Evolutionary conservation across 139 green algal genomes (phyloP).

Genomic region (Gonium pectorale): DNA sequence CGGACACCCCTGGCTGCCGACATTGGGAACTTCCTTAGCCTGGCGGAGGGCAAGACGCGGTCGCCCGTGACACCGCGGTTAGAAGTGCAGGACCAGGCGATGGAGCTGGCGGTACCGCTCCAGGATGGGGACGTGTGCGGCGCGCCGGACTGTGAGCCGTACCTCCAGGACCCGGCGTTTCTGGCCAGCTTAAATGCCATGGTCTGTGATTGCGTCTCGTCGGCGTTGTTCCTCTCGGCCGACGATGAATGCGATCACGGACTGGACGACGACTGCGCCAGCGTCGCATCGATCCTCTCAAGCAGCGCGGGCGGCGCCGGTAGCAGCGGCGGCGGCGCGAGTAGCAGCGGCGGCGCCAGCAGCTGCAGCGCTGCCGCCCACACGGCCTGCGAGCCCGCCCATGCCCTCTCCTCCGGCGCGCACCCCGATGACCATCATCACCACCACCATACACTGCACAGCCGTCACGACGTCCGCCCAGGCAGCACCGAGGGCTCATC

Average conservation of each 20-base stretch:
- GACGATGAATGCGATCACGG: background rate
- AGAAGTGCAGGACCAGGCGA: too few relatives aligned
- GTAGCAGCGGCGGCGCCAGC: background rate
- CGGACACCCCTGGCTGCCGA: too few relatives aligned
- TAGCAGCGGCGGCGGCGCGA: background rate
- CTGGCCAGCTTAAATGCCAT: background rate
- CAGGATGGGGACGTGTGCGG: background rate
- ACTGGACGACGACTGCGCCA: slow-evolving; percentile 24
- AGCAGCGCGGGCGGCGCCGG: background rate
- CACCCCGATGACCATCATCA: slow-evolving; percentile 1
- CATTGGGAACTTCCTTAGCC: too few relatives aligned
- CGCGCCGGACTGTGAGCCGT: slow-evolving; percentile 15
- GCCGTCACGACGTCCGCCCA: too few relatives aligned
- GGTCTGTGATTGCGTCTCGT: slow-evolving; percentile 2
- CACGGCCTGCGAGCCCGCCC: background rate
- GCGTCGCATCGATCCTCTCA: slow-evolving; percentile 13
- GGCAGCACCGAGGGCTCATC: too few relatives aligned
- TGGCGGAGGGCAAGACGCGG: too few relatives aligned
- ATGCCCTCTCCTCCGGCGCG: background rate
- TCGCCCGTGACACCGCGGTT: too few relatives aligned
- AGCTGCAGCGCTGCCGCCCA: slow-evolving; percentile 10
- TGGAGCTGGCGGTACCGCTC: too few relatives aligned
- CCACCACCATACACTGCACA: slow-evolving; percentile 6
- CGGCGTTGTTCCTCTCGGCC: background rate
- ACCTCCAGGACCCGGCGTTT: slow-evolving; percentile 6